These are phyloP conservation scores for Neurospora sp. DNA, from an alignment of 495 filamentous ascomycete species.

Conservation along the genomic window DNA sequence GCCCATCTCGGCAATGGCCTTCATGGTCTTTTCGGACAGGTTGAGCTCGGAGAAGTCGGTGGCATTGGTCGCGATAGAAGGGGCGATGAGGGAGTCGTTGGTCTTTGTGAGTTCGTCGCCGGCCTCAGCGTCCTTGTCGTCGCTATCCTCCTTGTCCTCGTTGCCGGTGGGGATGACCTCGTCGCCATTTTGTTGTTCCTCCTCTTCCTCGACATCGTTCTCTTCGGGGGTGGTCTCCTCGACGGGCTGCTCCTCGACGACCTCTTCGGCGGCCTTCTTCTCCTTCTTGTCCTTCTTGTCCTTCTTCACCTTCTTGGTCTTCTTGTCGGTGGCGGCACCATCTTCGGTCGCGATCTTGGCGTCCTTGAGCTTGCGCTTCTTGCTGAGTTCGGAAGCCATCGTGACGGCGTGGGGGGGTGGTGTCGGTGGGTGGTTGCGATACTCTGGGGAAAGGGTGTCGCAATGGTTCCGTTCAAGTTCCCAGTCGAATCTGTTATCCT, in stretches of 20 bases:
- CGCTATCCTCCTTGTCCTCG: constrained; percentile 14
- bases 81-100: constrained; percentile 20
- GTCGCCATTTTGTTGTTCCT: neutral
- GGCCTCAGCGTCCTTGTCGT: constrained; percentile 17
- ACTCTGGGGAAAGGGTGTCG: neutral
- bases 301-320: constrained; percentile 20
- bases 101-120: constrained; percentile 6
- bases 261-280: constrained; percentile 8
- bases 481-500: neutral
- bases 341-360: constrained; percentile 21
- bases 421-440: constrained; percentile 4
- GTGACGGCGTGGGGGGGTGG: neutral
- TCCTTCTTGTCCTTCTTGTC: constrained; percentile 13
- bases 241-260: constrained; percentile 5
- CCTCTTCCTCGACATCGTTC: constrained; percentile 5
- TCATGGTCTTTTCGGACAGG: constrained; percentile 75
- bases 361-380: constrained; percentile 40
- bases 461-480: neutral
- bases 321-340: constrained; percentile 15
- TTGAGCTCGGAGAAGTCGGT: constrained; percentile 68
- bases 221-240: constrained; percentile 9
- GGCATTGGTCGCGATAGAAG: constrained; percentile 22
- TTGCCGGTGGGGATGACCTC: constrained; percentile 12
- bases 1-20: constrained; percentile 82
- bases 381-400: constrained; percentile 34